These are phyloP conservation scores for Lentinula novae-zelandiae DNA, from an alignment of 1,284 basidiomycete genomes.

Conservation along the genomic window DNA sequence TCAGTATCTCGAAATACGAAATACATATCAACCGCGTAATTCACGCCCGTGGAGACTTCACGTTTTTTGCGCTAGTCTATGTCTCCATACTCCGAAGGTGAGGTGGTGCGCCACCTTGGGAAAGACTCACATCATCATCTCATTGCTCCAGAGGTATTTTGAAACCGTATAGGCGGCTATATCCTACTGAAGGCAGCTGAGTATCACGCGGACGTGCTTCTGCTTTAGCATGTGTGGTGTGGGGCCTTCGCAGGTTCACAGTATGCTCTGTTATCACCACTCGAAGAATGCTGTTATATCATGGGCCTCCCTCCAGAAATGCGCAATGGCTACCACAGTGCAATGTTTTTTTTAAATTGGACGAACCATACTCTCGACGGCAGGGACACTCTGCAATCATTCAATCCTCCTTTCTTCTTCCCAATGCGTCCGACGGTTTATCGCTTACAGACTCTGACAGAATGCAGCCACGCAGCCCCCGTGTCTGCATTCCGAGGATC, in stretches of 20 bases:
- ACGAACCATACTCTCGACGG: too few relatives aligned
- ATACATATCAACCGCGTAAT: background rate
- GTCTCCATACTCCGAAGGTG: background rate
- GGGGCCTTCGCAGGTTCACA: background rate
- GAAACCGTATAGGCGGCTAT: background rate
- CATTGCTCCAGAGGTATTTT: background rate
- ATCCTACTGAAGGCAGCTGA: background rate
- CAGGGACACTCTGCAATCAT: too few relatives aligned
- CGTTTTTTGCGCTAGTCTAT: background rate
- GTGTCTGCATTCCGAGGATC: too few relatives aligned
- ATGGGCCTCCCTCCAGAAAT: too few relatives aligned
- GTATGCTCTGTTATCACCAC: background rate
- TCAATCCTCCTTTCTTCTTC: too few relatives aligned
- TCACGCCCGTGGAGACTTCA: background rate
- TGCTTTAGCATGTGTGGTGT: background rate
- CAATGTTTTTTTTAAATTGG: too few relatives aligned
- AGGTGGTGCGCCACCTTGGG: conserved; percentile 4
- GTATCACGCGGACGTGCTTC: background rate
- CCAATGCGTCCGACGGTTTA: background rate
- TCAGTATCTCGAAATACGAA: background rate
- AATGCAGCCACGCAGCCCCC: too few relatives aligned
- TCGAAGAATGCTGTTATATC: too few relatives aligned
- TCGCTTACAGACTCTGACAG: too few relatives aligned
- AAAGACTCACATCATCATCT: background rate
- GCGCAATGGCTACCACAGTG: too few relatives aligned